These are phyloP conservation scores for Kwoniella sp. DNA, from an alignment of 768 basidiomycete species.

Conservation along the genomic window DNA sequence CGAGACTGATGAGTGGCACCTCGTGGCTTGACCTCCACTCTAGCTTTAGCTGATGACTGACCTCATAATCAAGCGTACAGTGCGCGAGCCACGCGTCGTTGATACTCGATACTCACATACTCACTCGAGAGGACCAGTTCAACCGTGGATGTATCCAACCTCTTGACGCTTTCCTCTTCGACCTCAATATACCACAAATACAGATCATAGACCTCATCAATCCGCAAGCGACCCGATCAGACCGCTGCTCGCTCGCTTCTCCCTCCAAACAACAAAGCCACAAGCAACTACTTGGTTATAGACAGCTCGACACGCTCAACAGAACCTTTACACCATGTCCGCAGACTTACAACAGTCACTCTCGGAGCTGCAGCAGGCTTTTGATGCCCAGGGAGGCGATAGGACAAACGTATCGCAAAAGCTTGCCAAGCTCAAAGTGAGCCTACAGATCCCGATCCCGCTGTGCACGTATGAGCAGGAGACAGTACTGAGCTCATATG, in stretches of 20 bases:
- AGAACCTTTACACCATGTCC: slow-evolving; percentile 32
- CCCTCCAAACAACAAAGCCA: neutral
- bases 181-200: too few relatives aligned
- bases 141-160: too few relatives aligned
- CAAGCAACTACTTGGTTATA: neutral
- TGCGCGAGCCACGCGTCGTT: slow-evolving; percentile 25
- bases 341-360: slow-evolving; percentile 40
- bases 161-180: too few relatives aligned
- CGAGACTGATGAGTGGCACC: slow-evolving; percentile 22
- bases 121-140: too few relatives aligned
- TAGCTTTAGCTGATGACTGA: neutral
- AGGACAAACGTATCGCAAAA: slow-evolving; percentile 32
- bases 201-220: too few relatives aligned
- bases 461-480: too few relatives aligned
- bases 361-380: slow-evolving; percentile 39
- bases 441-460: too few relatives aligned
- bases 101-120: too few relatives aligned
- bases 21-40: neutral
- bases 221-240: too few relatives aligned
- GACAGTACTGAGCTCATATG: too few relatives aligned
- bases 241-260: too few relatives aligned
- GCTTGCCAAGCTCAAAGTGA: slow-evolving; percentile 42
- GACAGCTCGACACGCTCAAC: neutral
- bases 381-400: slow-evolving; percentile 31
- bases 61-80: neutral